Percentiles rank a stretch among this genome's conserved stretches.
Conservation (phyloP, 2,329 filamentous ascomycete genomes). For the Ophiostoma sp. region DNA sequence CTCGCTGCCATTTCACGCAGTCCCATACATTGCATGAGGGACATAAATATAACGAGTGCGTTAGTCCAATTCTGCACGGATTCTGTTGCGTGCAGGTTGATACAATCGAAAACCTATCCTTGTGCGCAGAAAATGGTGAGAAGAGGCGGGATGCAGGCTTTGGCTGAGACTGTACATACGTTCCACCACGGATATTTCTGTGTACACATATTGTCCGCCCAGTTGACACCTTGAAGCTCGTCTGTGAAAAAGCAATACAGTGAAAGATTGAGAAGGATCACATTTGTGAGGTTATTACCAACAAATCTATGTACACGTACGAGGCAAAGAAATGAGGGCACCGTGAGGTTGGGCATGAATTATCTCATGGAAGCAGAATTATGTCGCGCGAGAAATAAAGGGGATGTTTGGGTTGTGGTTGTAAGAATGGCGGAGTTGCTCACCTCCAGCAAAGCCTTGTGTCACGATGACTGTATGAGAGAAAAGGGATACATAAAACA, state of each 20-base stretch:
- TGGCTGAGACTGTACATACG: neutral
- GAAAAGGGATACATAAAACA: neutral
- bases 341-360: neutral
- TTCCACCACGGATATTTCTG: neutral
- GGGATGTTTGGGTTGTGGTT: neutral
- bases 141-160: neutral
- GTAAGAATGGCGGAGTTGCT: neutral
- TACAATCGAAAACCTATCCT: neutral
- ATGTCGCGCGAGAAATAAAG: neutral
- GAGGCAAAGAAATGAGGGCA: neutral
- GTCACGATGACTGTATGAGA: neutral
- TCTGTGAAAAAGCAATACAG: neutral
- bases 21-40: neutral
- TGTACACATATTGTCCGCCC: neutral
- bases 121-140: neutral
- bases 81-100: neutral
- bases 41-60: neutral
- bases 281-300: neutral
- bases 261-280: neutral
- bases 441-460: neutral
- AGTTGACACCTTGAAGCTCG: neutral
- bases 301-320: neutral
- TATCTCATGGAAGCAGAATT: neutral
- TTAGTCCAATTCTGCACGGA: neutral
- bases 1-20: too few species aligned